Percentiles rank a stretch among this genome's conserved stretches.
phyloP scores from a whole-genome alignment of 2,329 filamentous ascomycete species.

The Lachnellula occidentalis region DNA sequence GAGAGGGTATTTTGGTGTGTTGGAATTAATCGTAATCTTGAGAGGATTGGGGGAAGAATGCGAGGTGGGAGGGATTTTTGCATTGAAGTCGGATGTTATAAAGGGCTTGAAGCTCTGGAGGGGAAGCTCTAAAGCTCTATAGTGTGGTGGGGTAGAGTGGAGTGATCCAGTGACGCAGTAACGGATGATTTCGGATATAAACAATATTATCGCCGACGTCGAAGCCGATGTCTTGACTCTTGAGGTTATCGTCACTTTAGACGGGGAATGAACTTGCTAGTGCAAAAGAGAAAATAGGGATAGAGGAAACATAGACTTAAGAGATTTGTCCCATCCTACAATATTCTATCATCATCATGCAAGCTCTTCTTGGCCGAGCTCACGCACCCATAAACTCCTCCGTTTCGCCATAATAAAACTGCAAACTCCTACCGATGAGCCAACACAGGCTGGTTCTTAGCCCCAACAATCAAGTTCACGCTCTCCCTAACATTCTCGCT shows the following conservation, averaged over 20 bases:
- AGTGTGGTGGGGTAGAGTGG: no score
- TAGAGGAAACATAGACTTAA: no score
- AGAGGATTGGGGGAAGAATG: background rate
- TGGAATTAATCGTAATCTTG: background rate
- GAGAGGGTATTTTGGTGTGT: background rate
- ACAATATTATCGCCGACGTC: no score
- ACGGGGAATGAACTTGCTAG: no score
- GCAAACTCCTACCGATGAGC: background rate
- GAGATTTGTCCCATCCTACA: background rate
- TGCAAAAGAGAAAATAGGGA: no score
- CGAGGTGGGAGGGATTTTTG: background rate
- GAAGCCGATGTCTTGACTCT: no score
- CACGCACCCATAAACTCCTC: background rate
- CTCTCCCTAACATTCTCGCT: conserved; percentile 57
- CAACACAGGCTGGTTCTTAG: background rate
- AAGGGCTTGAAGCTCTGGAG: background rate
- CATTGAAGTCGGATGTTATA: background rate
- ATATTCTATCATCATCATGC: background rate
- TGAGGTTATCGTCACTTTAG: no score
- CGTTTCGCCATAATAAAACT: background rate
- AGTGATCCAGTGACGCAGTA: no score
- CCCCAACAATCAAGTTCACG: conserved; percentile 50
- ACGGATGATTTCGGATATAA: no score
- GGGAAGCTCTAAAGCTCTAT: no score
- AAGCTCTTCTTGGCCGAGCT: background rate